Conservation (phyloP, 176 grass and related monocot genomes). For the Poa pratensis region DNA sequence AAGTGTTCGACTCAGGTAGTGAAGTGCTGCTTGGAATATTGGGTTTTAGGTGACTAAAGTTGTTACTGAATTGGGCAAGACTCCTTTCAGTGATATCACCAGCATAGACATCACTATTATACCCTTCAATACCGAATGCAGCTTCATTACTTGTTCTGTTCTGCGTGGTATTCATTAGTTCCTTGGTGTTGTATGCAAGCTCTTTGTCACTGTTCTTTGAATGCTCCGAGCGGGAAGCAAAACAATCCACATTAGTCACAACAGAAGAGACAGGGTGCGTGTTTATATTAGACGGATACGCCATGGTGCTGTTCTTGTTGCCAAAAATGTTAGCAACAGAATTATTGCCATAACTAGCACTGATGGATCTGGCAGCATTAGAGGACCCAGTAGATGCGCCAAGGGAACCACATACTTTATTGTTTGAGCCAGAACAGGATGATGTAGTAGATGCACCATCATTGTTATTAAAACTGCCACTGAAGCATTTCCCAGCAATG, state of each 20-base stretch:
- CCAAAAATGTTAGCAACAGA: slow-evolving; percentile 40
- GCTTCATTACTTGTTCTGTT: slow-evolving; percentile 48
- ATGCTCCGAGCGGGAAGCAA: slow-evolving; percentile 33
- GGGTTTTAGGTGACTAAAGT: slow-evolving; percentile 44
- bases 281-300: slow-evolving; percentile 36
- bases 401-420: slow-evolving; percentile 39
- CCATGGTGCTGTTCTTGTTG: slow-evolving; percentile 31
- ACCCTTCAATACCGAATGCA: slow-evolving; percentile 31
- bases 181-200: slow-evolving; percentile 26
- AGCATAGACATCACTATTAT: slow-evolving; percentile 36
- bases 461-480: slow-evolving; percentile 49
- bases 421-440: slow-evolving; percentile 45
- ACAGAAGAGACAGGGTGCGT: slow-evolving; percentile 37
- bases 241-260: slow-evolving; percentile 41
- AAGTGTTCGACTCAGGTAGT: slow-evolving; percentile 38
- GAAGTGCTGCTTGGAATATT: slow-evolving; percentile 34
- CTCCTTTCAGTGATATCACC: slow-evolving; percentile 40
- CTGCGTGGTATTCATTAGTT: slow-evolving; percentile 40
- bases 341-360: slow-evolving; percentile 46
- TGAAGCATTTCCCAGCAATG: slow-evolving; percentile 44
- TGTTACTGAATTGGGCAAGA: slow-evolving; percentile 48
- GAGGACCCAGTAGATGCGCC: slow-evolving; percentile 25
- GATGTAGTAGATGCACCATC: slow-evolving; percentile 35
- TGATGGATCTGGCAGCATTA: slow-evolving; percentile 32
- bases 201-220: slow-evolving; percentile 42